Conservation (phyloP, 2,329 filamentous ascomycete genomes). For the Salinomyces thailandicus region DNA sequence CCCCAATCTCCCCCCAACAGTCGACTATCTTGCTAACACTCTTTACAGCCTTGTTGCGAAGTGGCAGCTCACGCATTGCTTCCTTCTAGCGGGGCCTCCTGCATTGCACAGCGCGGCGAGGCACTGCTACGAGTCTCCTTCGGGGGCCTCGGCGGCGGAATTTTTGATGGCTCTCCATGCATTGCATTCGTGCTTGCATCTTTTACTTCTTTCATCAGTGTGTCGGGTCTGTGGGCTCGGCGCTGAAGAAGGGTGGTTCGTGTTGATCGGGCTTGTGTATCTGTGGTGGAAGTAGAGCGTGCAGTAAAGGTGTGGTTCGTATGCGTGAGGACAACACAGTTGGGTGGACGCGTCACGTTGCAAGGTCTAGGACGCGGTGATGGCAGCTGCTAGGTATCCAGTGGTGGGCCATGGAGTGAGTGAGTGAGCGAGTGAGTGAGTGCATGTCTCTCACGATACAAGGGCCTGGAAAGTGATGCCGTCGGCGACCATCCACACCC, state of each 20-base stretch:
- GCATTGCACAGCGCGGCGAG: constrained; percentile 13
- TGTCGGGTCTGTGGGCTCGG: neutral
- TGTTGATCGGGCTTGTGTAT: too few species aligned
- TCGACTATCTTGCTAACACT: neutral
- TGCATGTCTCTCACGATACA: too few species aligned
- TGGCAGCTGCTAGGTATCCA: too few species aligned
- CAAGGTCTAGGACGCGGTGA: too few species aligned
- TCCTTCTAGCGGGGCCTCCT: constrained; percentile 5
- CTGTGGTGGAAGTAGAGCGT: too few species aligned
- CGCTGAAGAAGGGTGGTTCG: constrained; percentile 3
- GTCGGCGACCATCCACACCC: too few species aligned
- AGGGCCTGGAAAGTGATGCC: too few species aligned
- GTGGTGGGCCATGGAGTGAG: too few species aligned
- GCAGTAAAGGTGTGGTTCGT: too few species aligned
- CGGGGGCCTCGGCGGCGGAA: constrained; percentile 7
- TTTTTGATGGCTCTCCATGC: constrained; percentile 8
- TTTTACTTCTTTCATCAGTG: constrained; percentile 4
- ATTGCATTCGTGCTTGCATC: constrained; percentile 8
- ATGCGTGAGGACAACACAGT: too few species aligned
- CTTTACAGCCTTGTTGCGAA: constrained; percentile 3
- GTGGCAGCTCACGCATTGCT: constrained; percentile 9
- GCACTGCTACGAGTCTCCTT: constrained; percentile 6
- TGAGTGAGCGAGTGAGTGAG: too few species aligned
- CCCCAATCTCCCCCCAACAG: neutral
- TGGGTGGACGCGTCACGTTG: too few species aligned